Percentiles rank a stretch among this genome's conserved stretches.
phyloP scores from a whole-genome alignment of 306 rosid genomes.

The Trifolium pratense region DNA sequence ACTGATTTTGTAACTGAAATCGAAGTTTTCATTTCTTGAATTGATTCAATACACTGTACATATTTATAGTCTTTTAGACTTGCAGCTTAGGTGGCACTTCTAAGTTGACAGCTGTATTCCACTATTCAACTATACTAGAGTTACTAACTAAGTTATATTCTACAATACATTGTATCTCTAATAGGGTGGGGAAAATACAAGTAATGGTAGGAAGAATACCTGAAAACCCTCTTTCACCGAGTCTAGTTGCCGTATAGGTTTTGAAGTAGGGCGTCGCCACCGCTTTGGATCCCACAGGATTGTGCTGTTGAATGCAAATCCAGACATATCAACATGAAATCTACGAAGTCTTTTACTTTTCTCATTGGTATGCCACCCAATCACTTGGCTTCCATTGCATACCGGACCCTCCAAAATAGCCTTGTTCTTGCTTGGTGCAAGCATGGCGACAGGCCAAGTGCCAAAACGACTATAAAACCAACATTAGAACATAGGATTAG shows the following conservation, averaged over 20 bases:
- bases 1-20: no score
- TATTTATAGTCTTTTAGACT: no score
- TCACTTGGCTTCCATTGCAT: slow-evolving; percentile 89
- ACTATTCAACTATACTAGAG: no score
- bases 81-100: no score
- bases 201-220: slow-evolving; percentile 50
- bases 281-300: slow-evolving; percentile 94
- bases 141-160: no score
- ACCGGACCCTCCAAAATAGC: slow-evolving; percentile 97
- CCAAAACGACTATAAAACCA: slow-evolving; percentile 76
- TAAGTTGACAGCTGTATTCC: no score
- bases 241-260: slow-evolving; percentile 79
- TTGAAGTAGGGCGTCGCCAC: slow-evolving; percentile 77
- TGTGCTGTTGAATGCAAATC: slow-evolving; percentile 97
- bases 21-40: no score
- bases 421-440: slow-evolving; percentile 91
- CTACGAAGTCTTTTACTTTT: slow-evolving; percentile 86
- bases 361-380: slow-evolving; percentile 98
- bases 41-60: no score
- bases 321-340: slow-evolving; percentile 99
- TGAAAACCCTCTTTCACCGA: slow-evolving; percentile 96
- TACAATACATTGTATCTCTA: no score
- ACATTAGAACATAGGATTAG: slow-evolving; percentile 36
- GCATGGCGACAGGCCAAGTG: slow-evolving; percentile 99
- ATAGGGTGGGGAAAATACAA: slow-evolving; percentile 32